A percentile compares a stretch with the other conserved stretches of the same genome.
Evolutionary conservation across 495 filamentous ascomycete species (phyloP).

Genomic region (Hypoxylon lienhwacheense): DNA sequence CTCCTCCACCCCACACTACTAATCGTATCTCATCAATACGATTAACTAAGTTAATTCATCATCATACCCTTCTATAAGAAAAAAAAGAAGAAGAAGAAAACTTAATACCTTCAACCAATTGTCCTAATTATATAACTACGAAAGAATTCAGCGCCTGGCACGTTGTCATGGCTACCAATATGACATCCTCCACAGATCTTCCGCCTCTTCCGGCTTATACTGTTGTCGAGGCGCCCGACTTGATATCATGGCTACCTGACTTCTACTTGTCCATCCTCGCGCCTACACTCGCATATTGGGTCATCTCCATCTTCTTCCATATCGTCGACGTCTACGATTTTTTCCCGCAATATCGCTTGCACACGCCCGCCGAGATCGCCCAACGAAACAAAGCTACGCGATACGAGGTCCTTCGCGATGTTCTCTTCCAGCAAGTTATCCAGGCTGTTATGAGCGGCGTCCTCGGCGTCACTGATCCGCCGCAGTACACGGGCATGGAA

Average conservation of each 20-base stretch:
- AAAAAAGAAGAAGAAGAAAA: no score
- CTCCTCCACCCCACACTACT: neutral
- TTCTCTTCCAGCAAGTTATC: conserved; percentile 85
- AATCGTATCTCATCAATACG: neutral
- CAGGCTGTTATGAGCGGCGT: conserved; percentile 68
- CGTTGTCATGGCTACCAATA: conserved; percentile 37
- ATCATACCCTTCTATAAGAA: no score
- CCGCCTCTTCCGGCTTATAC: conserved; percentile 80
- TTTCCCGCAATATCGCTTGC: conserved; percentile 84
- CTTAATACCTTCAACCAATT: neutral
- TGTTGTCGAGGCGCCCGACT: conserved; percentile 63
- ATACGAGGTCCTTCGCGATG: conserved; percentile 81
- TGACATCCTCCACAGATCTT: conserved; percentile 52
- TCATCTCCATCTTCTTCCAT: conserved; percentile 83
- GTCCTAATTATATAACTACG: neutral
- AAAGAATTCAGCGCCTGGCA: conserved; percentile 6
- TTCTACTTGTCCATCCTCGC: conserved; percentile 70
- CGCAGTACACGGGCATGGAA: conserved; percentile 69
- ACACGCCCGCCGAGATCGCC: conserved; percentile 85
- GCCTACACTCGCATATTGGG: conserved; percentile 89
- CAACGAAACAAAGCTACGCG: conserved; percentile 84
- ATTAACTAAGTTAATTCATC: no score
- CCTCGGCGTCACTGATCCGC: conserved; percentile 65
- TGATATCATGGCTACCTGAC: conserved; percentile 80
- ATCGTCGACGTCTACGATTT: conserved; percentile 77